A percentile compares a stretch with the other conserved stretches of the same genome.
Conservation (phyloP, 2,329 filamentous ascomycete species). For the Cladophialophora yegresii region DNA sequence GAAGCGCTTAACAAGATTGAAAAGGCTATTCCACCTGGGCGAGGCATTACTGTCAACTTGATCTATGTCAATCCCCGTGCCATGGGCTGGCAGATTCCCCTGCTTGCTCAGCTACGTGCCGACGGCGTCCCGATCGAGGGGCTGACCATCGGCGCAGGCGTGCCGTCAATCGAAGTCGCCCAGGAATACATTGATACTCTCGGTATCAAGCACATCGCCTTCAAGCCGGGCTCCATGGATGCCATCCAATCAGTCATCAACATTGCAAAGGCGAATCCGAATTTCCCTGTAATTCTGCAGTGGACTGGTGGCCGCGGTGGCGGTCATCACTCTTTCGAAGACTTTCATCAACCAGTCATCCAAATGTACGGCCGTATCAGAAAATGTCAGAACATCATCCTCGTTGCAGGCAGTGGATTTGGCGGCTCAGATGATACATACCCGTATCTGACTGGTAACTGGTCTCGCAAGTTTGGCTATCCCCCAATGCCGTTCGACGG, state of each 20-base stretch:
- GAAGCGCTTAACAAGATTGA: conserved; percentile 82
- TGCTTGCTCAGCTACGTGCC: conserved; percentile 75
- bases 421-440: conserved; percentile 88
- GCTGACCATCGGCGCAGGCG: conserved; percentile 87
- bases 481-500: conserved; percentile 94
- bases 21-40: conserved; percentile 76
- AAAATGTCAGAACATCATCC: conserved; percentile 79
- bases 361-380: conserved; percentile 89
- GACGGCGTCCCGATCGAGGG: conserved; percentile 91
- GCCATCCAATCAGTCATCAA: conserved; percentile 88
- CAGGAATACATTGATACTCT: conserved; percentile 93
- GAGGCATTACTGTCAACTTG: conserved; percentile 84
- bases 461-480: conserved; percentile 84
- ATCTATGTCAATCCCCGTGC: conserved; percentile 89
- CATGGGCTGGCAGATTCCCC: conserved; percentile 89
- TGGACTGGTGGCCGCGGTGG: conserved; percentile 94
- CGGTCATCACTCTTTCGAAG: conserved; percentile 92
- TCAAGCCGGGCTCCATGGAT: conserved; percentile 89
- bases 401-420: conserved; percentile 89
- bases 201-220: conserved; percentile 87
- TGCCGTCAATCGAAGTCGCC: conserved; percentile 89
- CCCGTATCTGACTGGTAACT: conserved; percentile 84
- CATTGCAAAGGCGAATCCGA: conserved; percentile 90
- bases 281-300: conserved; percentile 88
- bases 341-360: conserved; percentile 89